Conservation (phyloP, 768 basidiomycete genomes). For the Auricularia cornea region DNA sequence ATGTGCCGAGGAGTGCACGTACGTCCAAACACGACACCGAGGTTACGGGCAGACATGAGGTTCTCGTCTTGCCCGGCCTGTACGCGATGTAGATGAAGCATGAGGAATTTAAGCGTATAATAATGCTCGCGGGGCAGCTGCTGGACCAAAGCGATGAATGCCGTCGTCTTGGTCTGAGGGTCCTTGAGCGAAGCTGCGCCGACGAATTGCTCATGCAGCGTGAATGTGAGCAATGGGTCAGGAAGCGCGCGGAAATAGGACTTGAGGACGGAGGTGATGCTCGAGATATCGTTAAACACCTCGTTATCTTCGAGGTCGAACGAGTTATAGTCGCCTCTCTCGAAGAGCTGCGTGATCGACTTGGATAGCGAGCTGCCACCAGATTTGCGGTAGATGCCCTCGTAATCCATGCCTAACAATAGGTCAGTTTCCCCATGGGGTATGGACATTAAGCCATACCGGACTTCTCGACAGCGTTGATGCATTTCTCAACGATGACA, state of each 20-base stretch:
- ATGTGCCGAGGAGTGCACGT: conserved; percentile 28
- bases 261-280: conserved; percentile 93
- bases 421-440: not conserved
- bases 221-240: conserved; percentile 81
- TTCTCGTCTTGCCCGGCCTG: conserved; percentile 63
- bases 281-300: conserved; percentile 94
- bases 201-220: conserved; percentile 87
- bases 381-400: conserved; percentile 97
- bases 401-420: conserved; percentile 75
- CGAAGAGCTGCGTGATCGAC: conserved; percentile 88
- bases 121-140: conserved; percentile 84
- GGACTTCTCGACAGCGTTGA: conserved; percentile 80
- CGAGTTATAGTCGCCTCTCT: conserved; percentile 78
- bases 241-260: conserved; percentile 93
- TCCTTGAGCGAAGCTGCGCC: conserved; percentile 61
- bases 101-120: conserved; percentile 68
- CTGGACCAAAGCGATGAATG: conserved; percentile 59
- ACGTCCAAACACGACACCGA: conserved; percentile 99
- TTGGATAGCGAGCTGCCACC: conserved; percentile 91
- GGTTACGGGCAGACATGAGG: conserved; percentile 88
- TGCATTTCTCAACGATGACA: conserved; percentile 90
- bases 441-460: conserved; percentile 40
- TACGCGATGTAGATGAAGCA: conserved; percentile 81
- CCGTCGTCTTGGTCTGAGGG: conserved; percentile 43
- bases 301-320: conserved; percentile 86